Evolutionary conservation across 805 yeast species (phyloP), one percentile per base, ranked within the genome.

Genomic region (Candida insectorum): DNA sequence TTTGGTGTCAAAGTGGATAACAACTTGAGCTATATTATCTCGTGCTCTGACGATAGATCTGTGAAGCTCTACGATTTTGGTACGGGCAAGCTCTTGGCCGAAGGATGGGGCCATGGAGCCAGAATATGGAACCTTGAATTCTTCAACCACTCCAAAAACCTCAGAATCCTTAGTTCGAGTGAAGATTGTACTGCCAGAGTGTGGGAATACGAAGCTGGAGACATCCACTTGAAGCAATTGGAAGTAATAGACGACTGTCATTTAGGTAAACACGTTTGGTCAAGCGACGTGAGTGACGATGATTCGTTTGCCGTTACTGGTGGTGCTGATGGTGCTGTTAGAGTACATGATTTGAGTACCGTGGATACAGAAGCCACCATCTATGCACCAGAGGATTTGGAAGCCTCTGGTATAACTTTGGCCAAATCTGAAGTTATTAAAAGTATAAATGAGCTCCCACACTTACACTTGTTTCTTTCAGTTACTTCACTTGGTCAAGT

Each of bases 71-170:
- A 88, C 81, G 77, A 77, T 46, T 60, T 81, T 40, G 48, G 49
- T 5, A 51, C 73, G 1, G 91, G 94, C 1, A 47, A 59, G 8
- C 58, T 78, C 21, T 45, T 84, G 24, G 83, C 91, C 1, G 75
- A 79, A 17, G 97, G 96, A 0, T 93, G 97, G 97, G 98, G 97
- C 10, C 98, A 93, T 53, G 81, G 84, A 1, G 91, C 97, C 0
- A 74, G 98, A 52, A 89, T 93, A 25, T 93, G 98, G 98, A 73
- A 75, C 26, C 62, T 91, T 28, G 69, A 68, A 31, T 85, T 86
- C 51, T 73, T 64, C 37, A 35, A 40, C n/a, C 44, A 51, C 44
- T 55, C 61, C 4, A 23, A 34, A 11, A 62, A 85, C 9, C 77
- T 94, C 56, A 77, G 80, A 15, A 62, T 86, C 11, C 78, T 94